Base-by-base conservation (phyloP, 805 yeast species). In the Debaryomyces tyrocola region DNA sequence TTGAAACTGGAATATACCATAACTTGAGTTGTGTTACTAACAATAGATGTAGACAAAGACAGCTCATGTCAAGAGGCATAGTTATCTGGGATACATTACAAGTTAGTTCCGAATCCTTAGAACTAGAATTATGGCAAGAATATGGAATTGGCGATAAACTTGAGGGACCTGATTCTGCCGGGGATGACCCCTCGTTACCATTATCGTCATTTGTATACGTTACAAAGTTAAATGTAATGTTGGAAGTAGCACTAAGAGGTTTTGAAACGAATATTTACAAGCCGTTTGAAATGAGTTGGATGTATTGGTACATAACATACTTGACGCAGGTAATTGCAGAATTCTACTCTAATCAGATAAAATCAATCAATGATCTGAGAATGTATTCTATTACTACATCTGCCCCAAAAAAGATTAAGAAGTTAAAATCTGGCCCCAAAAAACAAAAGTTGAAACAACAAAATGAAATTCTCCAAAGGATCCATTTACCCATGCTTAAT, bases 11-110 rank as follows among this genome's bases (percentile, higher is more conserved):
- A 18, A 41, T 58, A 4, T 69, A 68, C 47, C 71, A 67, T 37
- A 56, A 59, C 31, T 40, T 72, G 28, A 60, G 64, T 2, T 50
- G 56, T 1, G 53, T 47, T 35, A 73, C 66, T 7, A 63, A 84
- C 61, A 92, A 92, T 57, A 83, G 90, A 31, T 82, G 95, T 41
- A 76, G 96, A 46, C 90, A 89, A 58, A 80, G 97, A 51, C 96
- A 89, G 60, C 79, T 85, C 39, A 57, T 51, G 67, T 85, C 56
- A 69, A 83, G 51, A 71, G 83, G 57, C 70, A 77, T 57, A 58
- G 82, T 45, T 56, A 77, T 39, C 53, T 88, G 92, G 86, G 97
- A 92, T 63, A 76, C 90, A 1, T 67, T 88, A 28, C 97, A 92
- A 58, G 94, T 87, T 8, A 76, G 77, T 35, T 75, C 86, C 44